Conservation (phyloP, 768 basidiomycete genomes). For the Lactarius akahatsu region DNA sequence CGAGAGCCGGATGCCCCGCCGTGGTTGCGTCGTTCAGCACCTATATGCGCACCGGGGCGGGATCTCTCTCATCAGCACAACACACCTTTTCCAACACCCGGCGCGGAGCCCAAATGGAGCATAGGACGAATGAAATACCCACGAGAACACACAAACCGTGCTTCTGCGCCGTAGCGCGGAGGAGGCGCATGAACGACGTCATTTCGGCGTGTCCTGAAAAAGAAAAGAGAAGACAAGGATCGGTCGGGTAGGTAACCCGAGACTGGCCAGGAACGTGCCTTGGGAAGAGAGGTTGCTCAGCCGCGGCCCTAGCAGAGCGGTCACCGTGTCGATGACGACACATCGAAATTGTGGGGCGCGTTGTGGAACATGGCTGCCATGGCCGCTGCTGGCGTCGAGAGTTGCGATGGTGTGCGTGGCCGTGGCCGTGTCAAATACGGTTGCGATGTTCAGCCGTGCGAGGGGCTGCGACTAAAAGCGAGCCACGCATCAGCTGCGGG, state of each 20-base stretch:
- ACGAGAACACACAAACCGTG: slow-evolving; percentile 55
- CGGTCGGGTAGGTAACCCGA: neutral
- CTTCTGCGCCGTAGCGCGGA: slow-evolving; percentile 50
- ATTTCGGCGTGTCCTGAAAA: slow-evolving; percentile 62
- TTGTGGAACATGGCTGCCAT: neutral
- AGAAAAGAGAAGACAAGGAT: neutral
- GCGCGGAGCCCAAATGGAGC: neutral
- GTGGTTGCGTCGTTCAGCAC: slow-evolving; percentile 43
- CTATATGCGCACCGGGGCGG: slow-evolving; percentile 37
- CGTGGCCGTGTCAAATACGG: slow-evolving; percentile 16
- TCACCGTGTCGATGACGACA: slow-evolving; percentile 65
- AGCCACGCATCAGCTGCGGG: neutral
- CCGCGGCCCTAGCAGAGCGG: slow-evolving; percentile 59
- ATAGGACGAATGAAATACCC: slow-evolving; percentile 31
- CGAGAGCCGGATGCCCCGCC: slow-evolving; percentile 66
- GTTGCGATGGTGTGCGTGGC: slow-evolving; percentile 16
- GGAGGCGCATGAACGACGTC: slow-evolving; percentile 66
- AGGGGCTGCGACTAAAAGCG: slow-evolving; percentile 12
- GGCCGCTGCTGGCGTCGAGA: neutral
- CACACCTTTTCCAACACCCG: neutral
- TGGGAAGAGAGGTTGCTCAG: slow-evolving; percentile 67
- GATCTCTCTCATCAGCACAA: neutral
- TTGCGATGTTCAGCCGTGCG: slow-evolving; percentile 17
- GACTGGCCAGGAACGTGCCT: slow-evolving; percentile 35
- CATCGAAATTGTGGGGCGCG: slow-evolving; percentile 35